Evolutionary conservation across 75 land plant species (phyloP).

Genomic region (Cupressus sempervirens): DNA sequence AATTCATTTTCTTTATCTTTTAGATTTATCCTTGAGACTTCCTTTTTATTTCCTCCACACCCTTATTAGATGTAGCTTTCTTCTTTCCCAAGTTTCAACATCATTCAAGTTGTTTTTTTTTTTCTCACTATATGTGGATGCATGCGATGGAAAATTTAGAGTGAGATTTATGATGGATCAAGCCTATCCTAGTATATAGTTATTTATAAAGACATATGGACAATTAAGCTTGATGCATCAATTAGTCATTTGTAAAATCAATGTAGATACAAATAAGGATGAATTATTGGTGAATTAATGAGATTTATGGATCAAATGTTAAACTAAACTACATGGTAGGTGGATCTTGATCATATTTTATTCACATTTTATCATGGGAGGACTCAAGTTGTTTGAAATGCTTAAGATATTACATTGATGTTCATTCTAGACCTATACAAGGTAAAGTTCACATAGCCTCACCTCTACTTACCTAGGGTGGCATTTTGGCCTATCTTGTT

Average conservation of each 20-base stretch:
- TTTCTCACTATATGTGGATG: neutral
- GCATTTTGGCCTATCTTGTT: too few species aligned
- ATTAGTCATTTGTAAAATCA: neutral
- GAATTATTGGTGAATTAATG: too few species aligned
- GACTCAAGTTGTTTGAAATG: neutral
- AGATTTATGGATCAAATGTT: too few species aligned
- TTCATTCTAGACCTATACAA: neutral
- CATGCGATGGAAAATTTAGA: neutral
- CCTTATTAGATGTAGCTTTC: neutral
- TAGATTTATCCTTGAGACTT: neutral
- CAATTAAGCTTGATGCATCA: neutral
- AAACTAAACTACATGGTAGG: too few species aligned
- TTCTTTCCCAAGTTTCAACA: neutral
- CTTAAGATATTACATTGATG: too few species aligned
- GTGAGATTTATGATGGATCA: neutral
- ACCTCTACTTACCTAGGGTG: neutral
- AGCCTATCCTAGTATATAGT: neutral
- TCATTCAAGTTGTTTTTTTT: neutral
- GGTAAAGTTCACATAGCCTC: neutral
- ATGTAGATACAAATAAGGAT: neutral
- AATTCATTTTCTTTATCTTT: slow-evolving; percentile 1
- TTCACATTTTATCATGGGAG: neutral
- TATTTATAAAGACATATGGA: neutral
- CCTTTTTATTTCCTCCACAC: neutral
- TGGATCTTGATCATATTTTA: too few species aligned